Evolutionary conservation across 2,329 filamentous ascomycete genomes (phyloP).

Genomic region (Massarina eburnea): DNA sequence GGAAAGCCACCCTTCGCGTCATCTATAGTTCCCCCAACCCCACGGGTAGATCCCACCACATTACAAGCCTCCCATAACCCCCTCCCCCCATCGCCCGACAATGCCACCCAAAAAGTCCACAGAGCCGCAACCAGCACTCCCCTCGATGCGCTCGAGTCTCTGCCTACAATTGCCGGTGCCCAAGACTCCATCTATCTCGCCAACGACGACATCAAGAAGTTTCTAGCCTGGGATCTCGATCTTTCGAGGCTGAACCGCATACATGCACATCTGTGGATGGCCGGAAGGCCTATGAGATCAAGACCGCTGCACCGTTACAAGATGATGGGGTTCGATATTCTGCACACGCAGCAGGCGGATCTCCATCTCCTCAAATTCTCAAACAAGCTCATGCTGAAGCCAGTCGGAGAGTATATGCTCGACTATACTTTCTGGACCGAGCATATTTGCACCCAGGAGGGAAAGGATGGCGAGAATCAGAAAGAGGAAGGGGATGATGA

Average conservation of each 20-base stretch:
- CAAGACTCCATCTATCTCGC: constrained; percentile 22
- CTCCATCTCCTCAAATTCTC: constrained; percentile 39
- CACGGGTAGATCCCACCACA: constrained; percentile 3
- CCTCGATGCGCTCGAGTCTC: constrained; percentile 29
- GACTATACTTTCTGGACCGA: constrained; percentile 33
- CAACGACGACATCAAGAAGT: constrained; percentile 26
- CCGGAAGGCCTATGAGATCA: constrained; percentile 39
- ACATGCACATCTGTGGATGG: constrained; percentile 41
- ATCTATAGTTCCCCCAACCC: constrained; percentile 23
- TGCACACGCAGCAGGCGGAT: constrained; percentile 40
- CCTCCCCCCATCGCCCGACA: constrained; percentile 1
- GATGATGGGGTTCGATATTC: constrained; percentile 35
- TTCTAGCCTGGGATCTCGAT: constrained; percentile 33
- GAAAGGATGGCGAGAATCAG: no score
- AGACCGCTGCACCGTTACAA: constrained; percentile 39
- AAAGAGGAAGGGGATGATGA: no score
- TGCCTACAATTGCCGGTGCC: constrained; percentile 34
- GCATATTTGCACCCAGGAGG: constrained; percentile 22
- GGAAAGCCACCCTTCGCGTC: constrained; percentile 27
- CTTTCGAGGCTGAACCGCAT: constrained; percentile 36
- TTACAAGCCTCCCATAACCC: constrained; percentile 10
- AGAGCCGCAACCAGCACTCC: constrained; percentile 21
- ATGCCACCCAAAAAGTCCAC: constrained; percentile 16
- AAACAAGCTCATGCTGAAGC: constrained; percentile 34
- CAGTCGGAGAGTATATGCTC: constrained; percentile 37